phyloP scores from a whole-genome alignment of 192 early-diverging fungal species.

The Oehlia diaphana region DNA sequence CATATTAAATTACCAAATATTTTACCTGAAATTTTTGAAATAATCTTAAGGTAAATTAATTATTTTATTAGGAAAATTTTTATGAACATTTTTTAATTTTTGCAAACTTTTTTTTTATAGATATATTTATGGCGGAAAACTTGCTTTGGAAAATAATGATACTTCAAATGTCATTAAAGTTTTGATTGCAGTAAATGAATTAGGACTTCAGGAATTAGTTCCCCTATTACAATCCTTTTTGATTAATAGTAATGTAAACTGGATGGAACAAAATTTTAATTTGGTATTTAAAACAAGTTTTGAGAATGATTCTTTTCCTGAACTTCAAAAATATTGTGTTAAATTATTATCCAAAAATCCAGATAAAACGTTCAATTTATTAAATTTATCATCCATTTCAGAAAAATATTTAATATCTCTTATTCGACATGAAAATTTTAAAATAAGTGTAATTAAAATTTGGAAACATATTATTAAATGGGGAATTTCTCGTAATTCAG shows the following conservation, averaged over 20 bases:
- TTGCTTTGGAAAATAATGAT: not conserved
- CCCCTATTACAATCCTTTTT: not conserved
- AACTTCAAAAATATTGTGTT: slow-evolving; percentile 9
- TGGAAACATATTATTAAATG: slow-evolving; percentile 1
- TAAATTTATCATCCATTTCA: not conserved
- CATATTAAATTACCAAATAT: not conserved
- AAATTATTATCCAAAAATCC: not conserved
- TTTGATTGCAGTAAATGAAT: not conserved
- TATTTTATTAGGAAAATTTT: not conserved
- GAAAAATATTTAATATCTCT: not conserved
- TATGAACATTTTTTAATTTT: no score
- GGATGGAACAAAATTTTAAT: slow-evolving; percentile 7
- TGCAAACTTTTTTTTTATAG: not conserved
- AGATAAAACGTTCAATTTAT: not conserved
- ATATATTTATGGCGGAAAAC: slow-evolving; percentile 8
- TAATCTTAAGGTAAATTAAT: not conserved
- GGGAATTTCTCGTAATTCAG: slow-evolving; percentile 3
- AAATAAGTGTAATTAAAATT: not conserved
- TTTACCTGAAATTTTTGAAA: not conserved
- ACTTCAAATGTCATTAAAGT: not conserved
- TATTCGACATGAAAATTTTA: not conserved
- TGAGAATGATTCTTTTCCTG: not conserved
- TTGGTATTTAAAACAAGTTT: not conserved
- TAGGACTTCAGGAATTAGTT: not conserved
- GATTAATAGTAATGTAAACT: not conserved